Percentiles rank a stretch among this genome's conserved stretches.
These are phyloP conservation scores for Setaria italica DNA, from an alignment of 202 grass and related monocot genomes.

Conservation along the genomic window DNA sequence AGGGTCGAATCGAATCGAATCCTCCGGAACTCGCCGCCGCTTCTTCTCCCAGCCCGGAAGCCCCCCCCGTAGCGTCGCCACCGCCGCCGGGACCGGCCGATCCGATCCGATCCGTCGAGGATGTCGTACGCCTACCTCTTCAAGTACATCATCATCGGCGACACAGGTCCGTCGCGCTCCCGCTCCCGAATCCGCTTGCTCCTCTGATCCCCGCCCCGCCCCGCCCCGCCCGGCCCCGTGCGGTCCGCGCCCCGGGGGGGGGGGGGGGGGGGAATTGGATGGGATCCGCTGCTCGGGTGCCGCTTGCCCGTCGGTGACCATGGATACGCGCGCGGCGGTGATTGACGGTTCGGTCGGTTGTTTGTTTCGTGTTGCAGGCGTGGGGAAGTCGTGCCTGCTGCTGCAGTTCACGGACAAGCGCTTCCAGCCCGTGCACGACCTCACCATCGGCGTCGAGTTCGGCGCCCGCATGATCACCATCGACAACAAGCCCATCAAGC, in stretches of 20 bases:
- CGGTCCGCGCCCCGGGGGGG: not conserved
- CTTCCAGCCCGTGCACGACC: conserved; percentile 73
- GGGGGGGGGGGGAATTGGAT: not conserved
- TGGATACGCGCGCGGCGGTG: not conserved
- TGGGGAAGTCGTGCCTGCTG: conserved; percentile 74
- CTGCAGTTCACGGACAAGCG: conserved; percentile 79
- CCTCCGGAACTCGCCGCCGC: conserved; percentile 6
- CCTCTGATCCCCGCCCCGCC: not conserved
- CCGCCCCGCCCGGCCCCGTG: no score
- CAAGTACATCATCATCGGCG: conserved; percentile 99
- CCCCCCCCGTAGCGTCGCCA: not conserved
- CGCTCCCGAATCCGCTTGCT: not conserved
- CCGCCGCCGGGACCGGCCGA: not conserved
- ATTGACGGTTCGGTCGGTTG: not conserved
- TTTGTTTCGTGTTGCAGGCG: conserved; percentile 41
- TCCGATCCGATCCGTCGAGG: conserved; percentile 33
- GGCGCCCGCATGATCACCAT: conserved; percentile 80
- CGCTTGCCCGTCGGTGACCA: not conserved
- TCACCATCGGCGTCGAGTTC: conserved; percentile 80
- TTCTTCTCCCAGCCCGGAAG: not conserved
- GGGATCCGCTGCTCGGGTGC: conserved; percentile 18
- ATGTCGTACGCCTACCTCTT: conserved; percentile 99
- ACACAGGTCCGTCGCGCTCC: conserved; percentile 62
- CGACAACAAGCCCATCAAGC: conserved; percentile 77
- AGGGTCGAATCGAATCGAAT: conserved; percentile 14